Evolutionary conservation across 2,329 filamentous ascomycete genomes (phyloP).

Genomic region (Periglandula ipomoeae): DNA sequence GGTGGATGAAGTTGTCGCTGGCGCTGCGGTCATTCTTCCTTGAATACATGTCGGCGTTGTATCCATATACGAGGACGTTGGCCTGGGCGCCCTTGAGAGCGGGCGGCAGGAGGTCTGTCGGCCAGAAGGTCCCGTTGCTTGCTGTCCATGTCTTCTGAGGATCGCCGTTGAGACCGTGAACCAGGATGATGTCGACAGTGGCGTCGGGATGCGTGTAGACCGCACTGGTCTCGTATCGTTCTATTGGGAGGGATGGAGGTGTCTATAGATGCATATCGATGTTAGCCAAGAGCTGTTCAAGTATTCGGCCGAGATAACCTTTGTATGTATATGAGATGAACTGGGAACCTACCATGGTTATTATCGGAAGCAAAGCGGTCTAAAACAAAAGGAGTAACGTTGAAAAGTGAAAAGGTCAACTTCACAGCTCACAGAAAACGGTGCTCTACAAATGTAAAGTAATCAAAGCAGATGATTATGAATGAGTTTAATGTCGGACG

Average conservation of each 20-base stretch:
- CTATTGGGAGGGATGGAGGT: slow-evolving; percentile 8
- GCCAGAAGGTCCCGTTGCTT: slow-evolving; percentile 56
- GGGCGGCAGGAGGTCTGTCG: slow-evolving; percentile 53
- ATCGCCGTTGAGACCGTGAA: slow-evolving; percentile 61
- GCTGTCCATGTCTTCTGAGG: slow-evolving; percentile 55
- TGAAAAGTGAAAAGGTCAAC: neutral
- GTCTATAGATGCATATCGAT: neutral
- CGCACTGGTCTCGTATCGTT: slow-evolving; percentile 48
- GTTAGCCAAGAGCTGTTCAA: no score
- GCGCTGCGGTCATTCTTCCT: slow-evolving; percentile 40
- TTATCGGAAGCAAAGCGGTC: neutral
- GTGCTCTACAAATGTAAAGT: neutral
- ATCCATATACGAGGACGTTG: slow-evolving; percentile 63
- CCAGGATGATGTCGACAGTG: slow-evolving; percentile 56
- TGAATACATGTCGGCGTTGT: slow-evolving; percentile 58
- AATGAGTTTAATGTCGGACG: neutral
- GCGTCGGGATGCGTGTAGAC: slow-evolving; percentile 52
- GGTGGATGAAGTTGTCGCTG: slow-evolving; percentile 58
- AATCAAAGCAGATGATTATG: neutral
- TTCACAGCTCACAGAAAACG: neutral
- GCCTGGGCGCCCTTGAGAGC: slow-evolving; percentile 48
- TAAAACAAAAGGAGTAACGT: neutral
- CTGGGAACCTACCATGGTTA: neutral
- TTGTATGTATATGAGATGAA: no score
- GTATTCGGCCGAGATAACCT: neutral